A percentile compares a stretch with the other conserved stretches of the same genome.
Conservation (phyloP, 2,329 filamentous ascomycete genomes). For the Hymenoscyphus linearis region DNA sequence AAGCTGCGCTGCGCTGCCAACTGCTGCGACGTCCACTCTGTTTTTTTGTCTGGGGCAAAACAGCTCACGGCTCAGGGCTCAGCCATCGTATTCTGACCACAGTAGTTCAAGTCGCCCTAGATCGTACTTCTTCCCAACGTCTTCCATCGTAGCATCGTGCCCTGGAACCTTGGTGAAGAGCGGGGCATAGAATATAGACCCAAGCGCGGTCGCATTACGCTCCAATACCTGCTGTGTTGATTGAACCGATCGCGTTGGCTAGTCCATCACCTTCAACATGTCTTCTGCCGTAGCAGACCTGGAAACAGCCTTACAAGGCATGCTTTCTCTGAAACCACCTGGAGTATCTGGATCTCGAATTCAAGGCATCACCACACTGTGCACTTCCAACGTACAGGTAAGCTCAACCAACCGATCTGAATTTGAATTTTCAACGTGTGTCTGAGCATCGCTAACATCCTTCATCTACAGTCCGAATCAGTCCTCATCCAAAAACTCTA, state of each 20-base stretch:
- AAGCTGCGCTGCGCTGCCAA: background rate
- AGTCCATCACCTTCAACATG: constrained; percentile 41
- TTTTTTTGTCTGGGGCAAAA: background rate
- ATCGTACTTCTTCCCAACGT: constrained; percentile 16
- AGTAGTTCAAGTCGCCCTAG: constrained; percentile 19
- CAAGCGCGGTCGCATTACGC: constrained; percentile 6
- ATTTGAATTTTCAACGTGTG: background rate
- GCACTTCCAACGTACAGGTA: constrained; percentile 88
- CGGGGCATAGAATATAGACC: constrained; percentile 23
- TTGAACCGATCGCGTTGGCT: constrained; percentile 9
- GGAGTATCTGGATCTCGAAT: constrained; percentile 94
- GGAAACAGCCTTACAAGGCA: constrained; percentile 83
- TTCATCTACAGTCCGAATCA: constrained; percentile 70
- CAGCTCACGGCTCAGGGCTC: too few species aligned
- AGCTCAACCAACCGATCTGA: constrained; percentile 29
- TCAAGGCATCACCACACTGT: constrained; percentile 77
- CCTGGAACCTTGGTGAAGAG: constrained; percentile 16
- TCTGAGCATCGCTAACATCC: background rate
- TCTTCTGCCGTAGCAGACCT: constrained; percentile 85
- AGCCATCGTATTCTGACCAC: constrained; percentile 13
- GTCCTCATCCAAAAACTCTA: constrained; percentile 94
- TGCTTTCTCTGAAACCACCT: constrained; percentile 86
- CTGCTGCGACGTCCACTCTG: background rate
- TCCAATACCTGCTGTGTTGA: background rate
- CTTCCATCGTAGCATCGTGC: constrained; percentile 26